Evolutionary conservation across 2,329 filamentous ascomycete species (phyloP).

Genomic region (Corynespora cassiicola): DNA sequence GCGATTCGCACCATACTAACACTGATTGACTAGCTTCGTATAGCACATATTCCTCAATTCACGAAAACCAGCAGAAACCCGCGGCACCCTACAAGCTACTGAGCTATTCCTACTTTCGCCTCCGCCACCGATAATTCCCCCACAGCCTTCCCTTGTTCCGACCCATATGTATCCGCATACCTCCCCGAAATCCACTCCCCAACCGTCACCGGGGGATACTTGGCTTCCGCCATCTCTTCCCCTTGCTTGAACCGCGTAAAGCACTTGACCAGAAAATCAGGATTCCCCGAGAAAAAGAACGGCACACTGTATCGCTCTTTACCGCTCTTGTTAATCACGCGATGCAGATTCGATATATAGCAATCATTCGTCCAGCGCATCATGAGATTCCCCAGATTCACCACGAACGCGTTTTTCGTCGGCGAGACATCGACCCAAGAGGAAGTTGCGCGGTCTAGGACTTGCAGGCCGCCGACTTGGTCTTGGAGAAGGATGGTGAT

Average conservation of each 20-base stretch:
- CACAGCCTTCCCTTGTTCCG: too few relatives aligned
- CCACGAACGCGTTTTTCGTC: conserved; percentile 77
- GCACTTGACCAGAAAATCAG: conserved; percentile 48
- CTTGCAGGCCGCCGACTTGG: conserved; percentile 72
- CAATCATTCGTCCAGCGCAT: conserved; percentile 51
- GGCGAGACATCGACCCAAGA: conserved; percentile 83
- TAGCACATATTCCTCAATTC: too few relatives aligned
- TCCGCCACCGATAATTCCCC: too few relatives aligned
- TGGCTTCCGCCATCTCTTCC: conserved; percentile 30
- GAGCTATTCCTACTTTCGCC: too few relatives aligned
- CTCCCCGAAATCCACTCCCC: conserved; percentile 42
- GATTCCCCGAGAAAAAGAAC: conserved; percentile 54
- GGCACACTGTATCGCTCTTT: conserved; percentile 50
- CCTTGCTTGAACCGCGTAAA: conserved; percentile 44
- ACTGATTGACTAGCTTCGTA: too few relatives aligned
- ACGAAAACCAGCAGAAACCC: too few relatives aligned
- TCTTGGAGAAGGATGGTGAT: conserved; percentile 70
- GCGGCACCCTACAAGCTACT: too few relatives aligned
- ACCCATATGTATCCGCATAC: conserved; percentile 50
- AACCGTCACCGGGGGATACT: conserved; percentile 49
- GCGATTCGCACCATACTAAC: too few relatives aligned
- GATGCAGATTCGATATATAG: conserved; percentile 51
- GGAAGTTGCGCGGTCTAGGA: conserved; percentile 73
- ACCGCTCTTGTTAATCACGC: conserved; percentile 50
- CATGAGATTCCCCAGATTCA: conserved; percentile 72